Evolutionary conservation across 2,329 filamentous ascomycete genomes (phyloP), one percentile per base, ranked within the genome.

Genomic region (Botrytis deweyae): DNA sequence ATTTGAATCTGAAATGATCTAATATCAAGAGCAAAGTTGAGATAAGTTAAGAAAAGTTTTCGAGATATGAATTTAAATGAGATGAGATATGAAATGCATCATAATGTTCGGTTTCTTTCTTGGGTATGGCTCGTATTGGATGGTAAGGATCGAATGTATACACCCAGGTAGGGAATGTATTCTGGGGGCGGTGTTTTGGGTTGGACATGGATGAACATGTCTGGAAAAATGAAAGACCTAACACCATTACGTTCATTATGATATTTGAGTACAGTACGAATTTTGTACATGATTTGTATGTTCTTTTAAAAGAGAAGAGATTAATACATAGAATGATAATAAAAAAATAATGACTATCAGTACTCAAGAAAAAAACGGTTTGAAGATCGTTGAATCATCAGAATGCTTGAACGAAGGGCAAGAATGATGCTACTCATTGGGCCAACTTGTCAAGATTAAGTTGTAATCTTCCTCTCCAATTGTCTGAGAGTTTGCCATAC

Each of bases 331-430:
- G 3, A 33, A 58, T 58, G 65, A 68, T 42, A 33, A 58, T 25
- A 2, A 6, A 10, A 10, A 55, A 55, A 1, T 9, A 40, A 22
- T 68, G 7, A 22, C 9, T 33, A 42, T 55, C 46, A 58, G 40
- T 7, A 29, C 14, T 29, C 4, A 3, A 4, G 7, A 29, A 3
- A 14, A 16, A 16, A 14, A 1, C 8, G 10, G 1, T 1, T 1
- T 14, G 8, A 14, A 8, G 9, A 29, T 25, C 16, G 7, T 55
- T 38, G 22, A 52, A 40, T 29, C 4, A 18, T n/a, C 8, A 6
- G 0, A 6, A 33, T 2, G 16, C 10, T n/a, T 52, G 22, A 38
- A 14, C 18, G 6, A n/a, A 12, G 14, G 6, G 12, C 22, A 20
- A 14, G 5, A 18, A 18, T 7, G 1, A 9, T 40, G 29, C 12